A percentile compares a stretch with the other conserved stretches of the same genome.
phyloP scores from a whole-genome alignment of 495 filamentous ascomycete species.

The Achaetomiella virescens region DNA sequence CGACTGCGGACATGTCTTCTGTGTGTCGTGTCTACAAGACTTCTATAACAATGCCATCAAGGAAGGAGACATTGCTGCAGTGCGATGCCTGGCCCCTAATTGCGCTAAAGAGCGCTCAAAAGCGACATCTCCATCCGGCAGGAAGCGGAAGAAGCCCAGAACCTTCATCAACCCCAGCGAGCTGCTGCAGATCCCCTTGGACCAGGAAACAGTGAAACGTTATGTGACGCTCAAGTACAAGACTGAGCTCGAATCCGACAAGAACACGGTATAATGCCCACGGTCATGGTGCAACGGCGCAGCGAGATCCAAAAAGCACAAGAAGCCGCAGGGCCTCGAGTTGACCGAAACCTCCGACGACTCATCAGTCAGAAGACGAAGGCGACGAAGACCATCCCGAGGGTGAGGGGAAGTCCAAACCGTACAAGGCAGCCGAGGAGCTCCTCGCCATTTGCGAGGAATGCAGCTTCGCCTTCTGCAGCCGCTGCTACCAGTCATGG shows the following conservation, averaged over 20 bases:
- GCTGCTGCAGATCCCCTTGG: slow-evolving; percentile 76
- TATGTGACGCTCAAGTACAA: slow-evolving; percentile 90
- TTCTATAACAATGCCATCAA: slow-evolving; percentile 84
- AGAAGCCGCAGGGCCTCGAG: slow-evolving; percentile 55
- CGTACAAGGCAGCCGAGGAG: slow-evolving; percentile 24
- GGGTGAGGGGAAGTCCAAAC: slow-evolving; percentile 28
- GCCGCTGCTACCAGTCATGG: slow-evolving; percentile 61
- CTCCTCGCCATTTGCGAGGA: slow-evolving; percentile 76
- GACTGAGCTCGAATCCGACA: slow-evolving; percentile 82
- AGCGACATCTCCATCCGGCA: slow-evolving; percentile 21
- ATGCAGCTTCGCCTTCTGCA: slow-evolving; percentile 89
- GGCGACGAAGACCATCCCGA: slow-evolving; percentile 35
- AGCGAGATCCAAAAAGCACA: slow-evolving; percentile 73
- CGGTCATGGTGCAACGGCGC: slow-evolving; percentile 90
- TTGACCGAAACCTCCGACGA: slow-evolving; percentile 45
- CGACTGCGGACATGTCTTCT: slow-evolving; percentile 87
- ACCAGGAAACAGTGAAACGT: slow-evolving; percentile 67
- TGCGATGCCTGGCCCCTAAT: slow-evolving; percentile 69
- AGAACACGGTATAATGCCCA: slow-evolving; percentile 89
- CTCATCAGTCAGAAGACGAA: slow-evolving; percentile 34
- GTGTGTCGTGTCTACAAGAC: slow-evolving; percentile 72
- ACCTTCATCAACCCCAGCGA: slow-evolving; percentile 79
- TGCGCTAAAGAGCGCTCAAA: slow-evolving; percentile 59
- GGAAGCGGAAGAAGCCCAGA: slow-evolving; percentile 41
- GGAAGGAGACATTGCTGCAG: slow-evolving; percentile 70